Base-by-base conservation (phyloP, 2,329 filamentous ascomycete species). In the Xylaria sp. region DNA sequence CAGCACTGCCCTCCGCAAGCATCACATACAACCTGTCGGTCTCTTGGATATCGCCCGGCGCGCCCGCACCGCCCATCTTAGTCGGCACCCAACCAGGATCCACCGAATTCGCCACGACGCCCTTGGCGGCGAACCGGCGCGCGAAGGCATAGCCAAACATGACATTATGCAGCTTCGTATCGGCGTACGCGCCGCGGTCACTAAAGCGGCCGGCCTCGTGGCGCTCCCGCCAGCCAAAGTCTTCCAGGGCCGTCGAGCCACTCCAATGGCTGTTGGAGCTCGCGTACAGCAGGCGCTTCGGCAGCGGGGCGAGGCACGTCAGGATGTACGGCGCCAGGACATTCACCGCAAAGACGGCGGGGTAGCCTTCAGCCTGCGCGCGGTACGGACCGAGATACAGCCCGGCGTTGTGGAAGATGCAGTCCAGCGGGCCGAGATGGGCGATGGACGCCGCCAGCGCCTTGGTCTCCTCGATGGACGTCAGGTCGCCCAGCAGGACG, bases 351-450 rank as follows among this genome's bases (percentile, higher is more conserved):
- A 88, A 85, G 1, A 87, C 79, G 3, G 81, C 79, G 0, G 85
- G 83, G 30, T 86, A 74, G 1, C 77, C 75, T 19, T 76, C 74
- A 39, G 82, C 65, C 74, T 77, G 65, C 61, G 78, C 81, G 32
- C 62, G 77, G 77, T 64, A 82, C 82, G 50, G 64, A 0, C 69
- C 69, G n/a, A 68, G 59, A 30, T 68, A 69, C 12, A 87, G 71
- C 2, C 86, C 87, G 0, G 87, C 87, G 69, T 89, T 89, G 79
- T 89, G 87, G 32, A 89, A 81, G 14, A 89, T 79, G 27, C 81
- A 80, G 74, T 89, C 87, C 71, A 85, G 87, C 0, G 81, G 78
- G 0, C 84, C 85, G 0, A 81, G 76, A 45, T 78, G 77, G 73
- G 87, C 85, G 62, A 85, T 82, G 59, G 86, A 79, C n/a, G 78